Evolutionary conservation across 768 basidiomycete species (phyloP), one percentile per base, ranked within the genome.

Genomic region (Hygrocybe coccinea): DNA sequence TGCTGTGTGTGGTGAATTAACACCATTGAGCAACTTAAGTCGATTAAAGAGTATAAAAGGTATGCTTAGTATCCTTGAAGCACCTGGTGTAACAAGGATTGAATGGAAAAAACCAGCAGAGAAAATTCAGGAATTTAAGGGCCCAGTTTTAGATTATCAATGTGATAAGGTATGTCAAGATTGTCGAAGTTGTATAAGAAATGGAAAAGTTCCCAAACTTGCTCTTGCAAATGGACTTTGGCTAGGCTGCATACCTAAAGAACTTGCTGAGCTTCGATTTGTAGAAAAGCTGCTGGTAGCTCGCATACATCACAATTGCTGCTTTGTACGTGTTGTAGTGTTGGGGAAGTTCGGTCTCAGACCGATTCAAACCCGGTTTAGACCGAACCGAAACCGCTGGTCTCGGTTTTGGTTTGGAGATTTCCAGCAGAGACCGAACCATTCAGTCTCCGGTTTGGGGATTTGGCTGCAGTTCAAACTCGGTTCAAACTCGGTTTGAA

Each of bases 141-240:
- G 59, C 15, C 61, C 61, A 24, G 57, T 62, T 11, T 19, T 62
- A 34, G 61, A 50, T 44, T 22, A 52, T 3, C 22, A 17, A 5
- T 59, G 56, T 52, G 24, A 38, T 11, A 14, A 36, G 17, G 45
- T 62, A 6, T 62, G 61, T 41, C 29, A 17, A 9, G 12, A 15
- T 19, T 60, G 59, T 41, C 24, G 46, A 12, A 29, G 14, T 5
- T 15, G 34, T 19, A 5, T 60, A 10, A 46, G 35, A 7, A 58
- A 58, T 10, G 58, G 57, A 21, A 46, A 50, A 22, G 47, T 60
- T 10, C 67, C 69, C 14, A 22, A 34, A n/a, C 22, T 52, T 39
- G 57, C 71, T 9, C 49, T 75, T 9, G 70, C 67, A 2, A 70
- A 69, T 52, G 68, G 67, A 2, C 50, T 71, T 1, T 75, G 73